phyloP scores from a whole-genome alignment of 768 basidiomycete species.

The Agrocybe chaxingu region DNA sequence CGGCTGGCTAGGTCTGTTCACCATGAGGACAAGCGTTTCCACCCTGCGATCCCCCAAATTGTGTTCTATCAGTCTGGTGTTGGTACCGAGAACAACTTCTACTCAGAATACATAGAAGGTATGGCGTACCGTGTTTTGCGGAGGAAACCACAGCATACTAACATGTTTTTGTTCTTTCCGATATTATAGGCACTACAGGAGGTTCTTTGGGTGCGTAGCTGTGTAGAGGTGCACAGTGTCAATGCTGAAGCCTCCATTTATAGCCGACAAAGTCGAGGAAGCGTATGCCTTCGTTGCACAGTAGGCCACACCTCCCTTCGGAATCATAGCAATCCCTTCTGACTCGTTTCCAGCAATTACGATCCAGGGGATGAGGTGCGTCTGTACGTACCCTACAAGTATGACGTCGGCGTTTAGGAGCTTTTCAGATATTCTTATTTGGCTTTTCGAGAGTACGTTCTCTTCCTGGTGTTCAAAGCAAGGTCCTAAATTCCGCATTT shows the following conservation, averaged over 20 bases:
- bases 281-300: constrained; percentile 80
- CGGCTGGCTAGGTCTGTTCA: constrained; percentile 52
- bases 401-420: constrained; percentile 1
- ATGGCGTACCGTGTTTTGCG: constrained; percentile 6
- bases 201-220: constrained; percentile 48
- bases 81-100: constrained; percentile 52
- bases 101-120: constrained; percentile 63
- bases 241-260: constrained; percentile 1
- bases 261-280: constrained; percentile 73
- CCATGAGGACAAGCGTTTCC: constrained; percentile 41
- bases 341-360: constrained; percentile 51
- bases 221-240: constrained; percentile 1
- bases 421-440: constrained; percentile 65
- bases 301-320: constrained; percentile 34
- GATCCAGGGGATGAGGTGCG: constrained; percentile 67
- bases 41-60: constrained; percentile 50
- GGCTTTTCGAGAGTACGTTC: constrained; percentile 66
- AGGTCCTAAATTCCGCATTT: not conserved
- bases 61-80: constrained; percentile 67
- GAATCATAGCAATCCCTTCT: not conserved
- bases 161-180: constrained; percentile 1
- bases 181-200: constrained; percentile 55
- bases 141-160: not conserved
- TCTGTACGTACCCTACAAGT: not conserved
- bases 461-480: not conserved